These are phyloP conservation scores for Taphrina pruni DNA, from an alignment of 1,139 yeast species.

Conservation along the genomic window DNA sequence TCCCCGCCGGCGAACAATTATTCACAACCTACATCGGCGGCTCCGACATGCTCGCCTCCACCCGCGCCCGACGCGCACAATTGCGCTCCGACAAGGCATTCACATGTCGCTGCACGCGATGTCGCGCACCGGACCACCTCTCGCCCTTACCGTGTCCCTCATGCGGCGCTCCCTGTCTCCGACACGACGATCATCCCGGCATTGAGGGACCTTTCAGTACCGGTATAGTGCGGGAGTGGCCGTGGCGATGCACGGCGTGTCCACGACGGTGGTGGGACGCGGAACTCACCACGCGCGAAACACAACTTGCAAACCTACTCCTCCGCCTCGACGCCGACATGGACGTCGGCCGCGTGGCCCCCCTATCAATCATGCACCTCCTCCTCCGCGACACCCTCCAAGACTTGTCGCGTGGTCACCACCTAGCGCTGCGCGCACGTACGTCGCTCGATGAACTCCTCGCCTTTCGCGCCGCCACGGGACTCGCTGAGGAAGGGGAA, in stretches of 20 bases:
- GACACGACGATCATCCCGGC: conserved; percentile 7
- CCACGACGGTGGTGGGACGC: conserved; percentile 39
- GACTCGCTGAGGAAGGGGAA: background rate
- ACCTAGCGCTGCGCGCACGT: conserved; percentile 24
- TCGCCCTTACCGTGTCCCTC: conserved; percentile 35
- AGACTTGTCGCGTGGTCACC: conserved; percentile 19
- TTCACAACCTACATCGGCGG: conserved; percentile 37
- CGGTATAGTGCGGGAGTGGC: conserved; percentile 6
- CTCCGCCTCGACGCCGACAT: conserved; percentile 22
- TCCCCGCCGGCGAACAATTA: conserved; percentile 22
- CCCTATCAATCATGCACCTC: conserved; percentile 25
- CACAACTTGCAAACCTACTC: conserved; percentile 7
- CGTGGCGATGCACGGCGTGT: conserved; percentile 26
- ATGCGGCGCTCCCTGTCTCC: background rate
- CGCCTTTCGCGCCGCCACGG: conserved; percentile 19
- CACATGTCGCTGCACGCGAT: conserved; percentile 25
- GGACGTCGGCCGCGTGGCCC: conserved; percentile 27
- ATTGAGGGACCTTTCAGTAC: no score
- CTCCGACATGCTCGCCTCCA: conserved; percentile 30
- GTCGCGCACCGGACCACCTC: conserved; percentile 19
- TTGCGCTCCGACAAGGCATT: conserved; percentile 25
- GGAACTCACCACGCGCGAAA: conserved; percentile 20
- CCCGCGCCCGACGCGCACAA: conserved; percentile 17
- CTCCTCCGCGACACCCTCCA: conserved; percentile 19
- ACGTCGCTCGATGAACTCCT: conserved; percentile 24